Percentiles rank a stretch among this genome's conserved stretches.
phyloP scores from a whole-genome alignment of 805 yeast species.

The Metschnikowia shivogae region DNA sequence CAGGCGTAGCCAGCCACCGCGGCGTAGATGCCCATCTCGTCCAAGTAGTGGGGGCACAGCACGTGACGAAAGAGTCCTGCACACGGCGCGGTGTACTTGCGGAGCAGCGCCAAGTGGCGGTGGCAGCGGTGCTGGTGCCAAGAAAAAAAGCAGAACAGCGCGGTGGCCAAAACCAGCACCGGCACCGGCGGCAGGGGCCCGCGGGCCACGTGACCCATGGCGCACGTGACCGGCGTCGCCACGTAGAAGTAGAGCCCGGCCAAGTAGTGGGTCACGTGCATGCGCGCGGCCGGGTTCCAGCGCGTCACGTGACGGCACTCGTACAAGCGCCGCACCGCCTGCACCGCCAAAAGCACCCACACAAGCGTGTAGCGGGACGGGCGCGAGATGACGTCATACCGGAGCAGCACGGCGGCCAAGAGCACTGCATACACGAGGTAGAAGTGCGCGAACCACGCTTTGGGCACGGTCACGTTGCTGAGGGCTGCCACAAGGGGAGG shows the following conservation, averaged over 20 bases:
- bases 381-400: constrained; percentile 9
- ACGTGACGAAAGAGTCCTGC: constrained; percentile 46
- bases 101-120: constrained; percentile 41
- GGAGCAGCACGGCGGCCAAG: constrained; percentile 18
- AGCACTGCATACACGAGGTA: constrained; percentile 43
- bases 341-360: constrained; percentile 33
- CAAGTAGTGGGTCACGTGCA: constrained; percentile 63
- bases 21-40: constrained; percentile 57
- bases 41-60: constrained; percentile 66
- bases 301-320: constrained; percentile 53
- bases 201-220: constrained; percentile 1
- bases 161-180: neutral
- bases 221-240: constrained; percentile 37
- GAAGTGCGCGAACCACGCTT: constrained; percentile 59
- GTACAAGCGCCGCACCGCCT: constrained; percentile 49
- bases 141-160: constrained; percentile 34
- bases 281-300: constrained; percentile 45
- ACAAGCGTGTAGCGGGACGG: constrained; percentile 20
- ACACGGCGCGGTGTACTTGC: constrained; percentile 56
- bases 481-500: neutral
- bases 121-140: constrained; percentile 55
- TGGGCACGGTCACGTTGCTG: constrained; percentile 50
- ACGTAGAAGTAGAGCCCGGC: constrained; percentile 62
- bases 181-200: neutral
- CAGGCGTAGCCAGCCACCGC: constrained; percentile 25